Evolutionary conservation across 148 eudicot species (phyloP), one percentile per base, ranked within the genome.

Genomic region (Rhododendron ferrugineum): DNA sequence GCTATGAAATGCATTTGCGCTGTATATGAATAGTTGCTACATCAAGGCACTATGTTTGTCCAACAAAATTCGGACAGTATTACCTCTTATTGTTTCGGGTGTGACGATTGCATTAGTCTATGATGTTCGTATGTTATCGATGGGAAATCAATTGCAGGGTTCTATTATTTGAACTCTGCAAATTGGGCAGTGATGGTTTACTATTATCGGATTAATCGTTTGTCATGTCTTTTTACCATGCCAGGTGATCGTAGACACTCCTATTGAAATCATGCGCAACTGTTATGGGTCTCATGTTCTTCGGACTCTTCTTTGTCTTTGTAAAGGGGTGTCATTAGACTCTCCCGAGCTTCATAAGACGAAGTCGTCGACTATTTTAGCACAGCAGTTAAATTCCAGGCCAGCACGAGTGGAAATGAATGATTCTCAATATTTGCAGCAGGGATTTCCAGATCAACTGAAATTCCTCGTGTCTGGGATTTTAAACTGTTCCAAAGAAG

Each of bases 231-330:
- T 84, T 70, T 82, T 88, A 86, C 75, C 78, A 75, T 86, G 75
- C 77, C 93, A 95, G 98, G 93, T 88, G 85, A 89, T 97, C 40
- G 87, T 92, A 36, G 88, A 80, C n/a, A 92, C 92, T 76, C 94
- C 98, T 86, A 91, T 93, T 34, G 88, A 90, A 64, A 90, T 97
- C 85, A 93, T 94, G 96, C 90, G 94, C 89, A 92, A 92, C 88
- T 91, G 98, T 88, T 85, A 97, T 88, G 98, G 98, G 85, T 97
- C 99, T 84, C 99, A 97, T 90, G 99, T 97, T 85, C 91, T 97
- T 9, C 90, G 99, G 78, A 93, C 98, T 87, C 92, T 97, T 86
- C 95, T 97, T 78, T 94, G 98, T 89, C 91, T 97, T 46, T 97
- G 98, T 89, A 92, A 93, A 94, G 99, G 99, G 87, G 98, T 91